Base-by-base conservation (phyloP, 805 yeast genomes). In the Myxozyma nipponensis region DNA sequence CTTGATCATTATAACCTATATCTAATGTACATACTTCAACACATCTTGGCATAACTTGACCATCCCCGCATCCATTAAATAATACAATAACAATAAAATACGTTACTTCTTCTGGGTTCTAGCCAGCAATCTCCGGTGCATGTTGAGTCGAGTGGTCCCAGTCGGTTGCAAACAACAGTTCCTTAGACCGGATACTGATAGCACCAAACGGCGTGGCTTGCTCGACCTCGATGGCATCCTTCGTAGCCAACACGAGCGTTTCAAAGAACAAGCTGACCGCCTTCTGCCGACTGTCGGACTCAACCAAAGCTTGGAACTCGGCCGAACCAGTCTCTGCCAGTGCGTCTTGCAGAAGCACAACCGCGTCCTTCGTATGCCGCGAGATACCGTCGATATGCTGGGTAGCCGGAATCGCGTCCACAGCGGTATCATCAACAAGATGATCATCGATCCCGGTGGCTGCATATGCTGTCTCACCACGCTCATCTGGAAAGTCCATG, bases 211-310 rank as follows among this genome's bases (percentile, higher is more conserved):
- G 60, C 36, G 70, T 71, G 5, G 74, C 72, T 69, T 87, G 95
- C 34, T 77, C 68, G 38, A 88, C 66, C 15, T 72, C 70, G 41
- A 89, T 70, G 47, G 91, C 82, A 59, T 84, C 89, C 40, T 80
- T 74, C 4, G 93, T 83, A 1, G 95, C 95, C 50, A 89, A 72
- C 2, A 88, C 91, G 59, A 89, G 72, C 64, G 89, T 66, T 64
- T 89, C 95, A 62, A 88, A 89, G 67, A 89, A 89, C 47, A 86
- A 74, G 60, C 79, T 76, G 2, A 87, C 79, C 19, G 88, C 86
- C 59, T 83, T 82, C 10, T 57, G 74, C 71, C 62, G 76, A 75
- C 51, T 72, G 71, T 53, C 1, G 26, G 41, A 26, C 18, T n/a
- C 47, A 26, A 50, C 44, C 26, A 49, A 42, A 19, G 42, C n/a